Evolutionary conservation across 176 grass and related monocot species (phyloP).

Genomic region (Tuctoria greenei): DNA sequence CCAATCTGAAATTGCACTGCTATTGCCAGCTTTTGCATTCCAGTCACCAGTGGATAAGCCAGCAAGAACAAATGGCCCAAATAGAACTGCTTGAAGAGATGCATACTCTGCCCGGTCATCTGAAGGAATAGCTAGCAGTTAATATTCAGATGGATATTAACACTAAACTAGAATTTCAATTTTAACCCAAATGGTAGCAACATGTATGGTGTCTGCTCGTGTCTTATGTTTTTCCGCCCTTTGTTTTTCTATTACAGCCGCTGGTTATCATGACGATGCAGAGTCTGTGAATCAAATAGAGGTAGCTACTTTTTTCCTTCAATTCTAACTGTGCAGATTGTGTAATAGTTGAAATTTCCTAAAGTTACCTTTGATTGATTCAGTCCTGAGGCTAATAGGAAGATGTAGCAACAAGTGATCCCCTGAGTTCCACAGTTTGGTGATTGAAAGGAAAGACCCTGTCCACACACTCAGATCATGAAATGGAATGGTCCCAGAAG

Average conservation of each 20-base stretch:
- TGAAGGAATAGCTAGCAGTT: conserved; percentile 36
- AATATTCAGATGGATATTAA: neutral
- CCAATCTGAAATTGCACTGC: conserved; percentile 62
- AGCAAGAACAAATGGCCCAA: conserved; percentile 78
- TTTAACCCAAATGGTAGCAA: neutral
- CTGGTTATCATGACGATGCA: neutral
- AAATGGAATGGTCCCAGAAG: neutral
- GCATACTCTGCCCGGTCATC: conserved; percentile 75
- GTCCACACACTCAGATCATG: conserved; percentile 26
- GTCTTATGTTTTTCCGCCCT: neutral
- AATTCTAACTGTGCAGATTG: neutral
- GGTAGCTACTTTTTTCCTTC: neutral
- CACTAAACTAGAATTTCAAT: conserved; percentile 8
- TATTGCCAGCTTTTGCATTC: conserved; percentile 49
- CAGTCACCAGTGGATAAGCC: conserved; percentile 66
- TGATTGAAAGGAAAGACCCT: conserved; percentile 77
- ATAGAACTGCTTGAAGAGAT: conserved; percentile 78
- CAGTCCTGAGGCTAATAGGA: conserved; percentile 56
- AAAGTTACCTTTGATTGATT: conserved; percentile 74
- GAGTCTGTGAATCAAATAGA: neutral
- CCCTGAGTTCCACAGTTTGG: conserved; percentile 67
- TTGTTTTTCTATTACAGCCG: neutral
- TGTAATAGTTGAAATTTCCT: neutral
- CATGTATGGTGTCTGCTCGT: neutral
- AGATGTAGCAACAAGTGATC: conserved; percentile 61